Evolutionary conservation across 768 basidiomycete species (phyloP).

Genomic region (Hebeloma cylindrosporum): DNA sequence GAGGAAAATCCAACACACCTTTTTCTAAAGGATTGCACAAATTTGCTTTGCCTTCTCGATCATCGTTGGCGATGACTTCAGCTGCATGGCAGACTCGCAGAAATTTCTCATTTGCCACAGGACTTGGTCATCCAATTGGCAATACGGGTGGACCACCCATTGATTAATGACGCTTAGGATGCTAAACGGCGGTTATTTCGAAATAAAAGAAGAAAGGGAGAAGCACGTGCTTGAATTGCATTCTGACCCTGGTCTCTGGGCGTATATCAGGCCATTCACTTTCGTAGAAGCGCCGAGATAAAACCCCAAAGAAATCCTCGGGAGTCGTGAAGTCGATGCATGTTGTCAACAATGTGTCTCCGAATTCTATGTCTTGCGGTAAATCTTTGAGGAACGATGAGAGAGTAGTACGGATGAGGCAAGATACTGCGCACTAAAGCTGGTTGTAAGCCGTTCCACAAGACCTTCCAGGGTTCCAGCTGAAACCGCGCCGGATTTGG

Average conservation of each 20-base stretch:
- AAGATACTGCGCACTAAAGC: slow-evolving; percentile 29
- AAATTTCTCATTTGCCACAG: slow-evolving; percentile 38
- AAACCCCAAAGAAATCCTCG: slow-evolving; percentile 35
- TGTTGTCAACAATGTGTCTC: slow-evolving; percentile 39
- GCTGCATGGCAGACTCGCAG: slow-evolving; percentile 28
- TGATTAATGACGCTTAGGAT: slow-evolving; percentile 37
- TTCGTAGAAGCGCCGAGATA: slow-evolving; percentile 40
- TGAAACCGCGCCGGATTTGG: slow-evolving; percentile 28
- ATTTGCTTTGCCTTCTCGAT: slow-evolving; percentile 29
- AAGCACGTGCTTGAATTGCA: slow-evolving; percentile 36
- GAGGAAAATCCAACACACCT: slow-evolving; percentile 20
- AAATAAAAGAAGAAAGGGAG: not conserved
- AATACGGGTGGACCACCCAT: slow-evolving; percentile 34
- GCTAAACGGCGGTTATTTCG: slow-evolving; percentile 18
- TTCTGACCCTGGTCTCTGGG: slow-evolving; percentile 25
- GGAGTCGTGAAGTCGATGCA: slow-evolving; percentile 42
- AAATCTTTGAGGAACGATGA: slow-evolving; percentile 22
- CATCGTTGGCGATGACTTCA: slow-evolving; percentile 31
- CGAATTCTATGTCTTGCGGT: slow-evolving; percentile 34
- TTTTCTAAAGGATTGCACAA: slow-evolving; percentile 25
- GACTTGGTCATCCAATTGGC: slow-evolving; percentile 31
- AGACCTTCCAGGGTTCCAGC: slow-evolving; percentile 44
- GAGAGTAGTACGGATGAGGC: not conserved
- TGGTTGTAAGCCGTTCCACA: slow-evolving; percentile 37
- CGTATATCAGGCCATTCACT: slow-evolving; percentile 22